Evolutionary conservation across 2,329 filamentous ascomycete genomes (phyloP).

Genomic region (Pestalotiopsis sp.): DNA sequence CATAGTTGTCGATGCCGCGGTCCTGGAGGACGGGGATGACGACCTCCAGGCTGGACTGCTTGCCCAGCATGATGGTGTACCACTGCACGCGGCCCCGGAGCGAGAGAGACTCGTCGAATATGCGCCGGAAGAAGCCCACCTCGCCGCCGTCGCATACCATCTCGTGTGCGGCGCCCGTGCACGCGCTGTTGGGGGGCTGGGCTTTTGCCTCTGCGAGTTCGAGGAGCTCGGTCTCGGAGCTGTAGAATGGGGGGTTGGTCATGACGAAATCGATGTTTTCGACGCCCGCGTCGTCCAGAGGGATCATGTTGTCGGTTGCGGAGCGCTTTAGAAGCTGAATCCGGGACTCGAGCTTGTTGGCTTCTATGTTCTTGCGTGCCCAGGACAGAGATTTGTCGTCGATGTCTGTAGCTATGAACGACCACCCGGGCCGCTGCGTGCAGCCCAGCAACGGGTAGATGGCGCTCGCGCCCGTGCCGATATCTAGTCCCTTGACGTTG

Average conservation of each 20-base stretch:
- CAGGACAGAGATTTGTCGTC: slow-evolving; percentile 70
- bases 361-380: slow-evolving; percentile 67
- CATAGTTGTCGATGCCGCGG: slow-evolving; percentile 72
- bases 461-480: slow-evolving; percentile 87
- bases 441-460: slow-evolving; percentile 89
- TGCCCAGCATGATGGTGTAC: slow-evolving; percentile 93
- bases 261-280: slow-evolving; percentile 76
- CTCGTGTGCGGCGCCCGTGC: slow-evolving; percentile 78
- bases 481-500: slow-evolving; percentile 73
- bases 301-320: slow-evolving; percentile 60
- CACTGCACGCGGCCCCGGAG: slow-evolving; percentile 70
- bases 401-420: slow-evolving; percentile 77
- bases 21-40: slow-evolving; percentile 62
- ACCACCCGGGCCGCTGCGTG: slow-evolving; percentile 67
- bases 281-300: slow-evolving; percentile 56
- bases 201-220: slow-evolving; percentile 67
- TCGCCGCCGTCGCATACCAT: slow-evolving; percentile 87
- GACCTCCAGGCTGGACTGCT: slow-evolving; percentile 68
- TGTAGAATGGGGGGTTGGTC: slow-evolving; percentile 95
- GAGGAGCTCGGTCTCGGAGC: slow-evolving; percentile 69
- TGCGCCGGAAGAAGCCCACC: slow-evolving; percentile 69
- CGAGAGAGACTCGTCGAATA: slow-evolving; percentile 69
- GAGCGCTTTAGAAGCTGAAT: slow-evolving; percentile 65
- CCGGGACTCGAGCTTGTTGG: slow-evolving; percentile 64
- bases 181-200: slow-evolving; percentile 69